Evolutionary conservation across 176 grass and related monocot species (phyloP).

Genomic region (Triticum monococcum): DNA sequence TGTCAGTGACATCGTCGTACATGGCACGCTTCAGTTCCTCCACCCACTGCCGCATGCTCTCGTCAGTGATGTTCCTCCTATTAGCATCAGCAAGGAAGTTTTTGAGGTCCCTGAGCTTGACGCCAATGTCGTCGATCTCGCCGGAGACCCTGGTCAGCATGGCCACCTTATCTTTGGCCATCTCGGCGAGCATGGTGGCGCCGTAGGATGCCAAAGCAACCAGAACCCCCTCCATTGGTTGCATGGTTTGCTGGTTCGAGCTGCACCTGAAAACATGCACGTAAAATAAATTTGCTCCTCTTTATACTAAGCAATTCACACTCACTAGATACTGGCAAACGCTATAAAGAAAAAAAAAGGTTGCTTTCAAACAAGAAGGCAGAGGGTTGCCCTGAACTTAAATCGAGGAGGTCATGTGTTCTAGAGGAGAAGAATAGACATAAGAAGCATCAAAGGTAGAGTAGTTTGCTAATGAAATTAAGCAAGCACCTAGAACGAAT

Average conservation of each 20-base stretch:
- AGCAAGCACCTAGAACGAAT: no score
- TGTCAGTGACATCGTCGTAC: background rate
- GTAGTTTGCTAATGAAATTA: no score
- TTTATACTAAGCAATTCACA: background rate
- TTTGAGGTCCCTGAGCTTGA: background rate
- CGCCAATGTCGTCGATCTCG: background rate
- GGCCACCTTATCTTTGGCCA: background rate
- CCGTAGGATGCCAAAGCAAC: background rate
- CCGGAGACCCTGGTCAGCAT: background rate
- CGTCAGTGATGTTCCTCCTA: background rate
- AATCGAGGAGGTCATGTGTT: background rate
- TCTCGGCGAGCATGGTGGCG: background rate
- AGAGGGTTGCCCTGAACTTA: background rate
- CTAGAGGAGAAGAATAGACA: background rate
- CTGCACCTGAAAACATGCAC: background rate
- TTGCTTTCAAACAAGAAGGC: no score
- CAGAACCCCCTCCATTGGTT: background rate
- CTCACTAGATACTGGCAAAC: no score
- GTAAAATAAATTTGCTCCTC: background rate
- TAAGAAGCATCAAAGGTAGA: no score
- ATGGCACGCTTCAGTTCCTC: background rate
- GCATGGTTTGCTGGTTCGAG: background rate
- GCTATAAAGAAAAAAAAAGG: no score
- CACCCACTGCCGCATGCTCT: background rate
- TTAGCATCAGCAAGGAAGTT: background rate